Percentiles rank a stretch among this genome's conserved stretches.
These are phyloP conservation scores for Magnaporthiopsis incrustans DNA, from an alignment of 2,329 filamentous ascomycete species.

Conservation along the genomic window DNA sequence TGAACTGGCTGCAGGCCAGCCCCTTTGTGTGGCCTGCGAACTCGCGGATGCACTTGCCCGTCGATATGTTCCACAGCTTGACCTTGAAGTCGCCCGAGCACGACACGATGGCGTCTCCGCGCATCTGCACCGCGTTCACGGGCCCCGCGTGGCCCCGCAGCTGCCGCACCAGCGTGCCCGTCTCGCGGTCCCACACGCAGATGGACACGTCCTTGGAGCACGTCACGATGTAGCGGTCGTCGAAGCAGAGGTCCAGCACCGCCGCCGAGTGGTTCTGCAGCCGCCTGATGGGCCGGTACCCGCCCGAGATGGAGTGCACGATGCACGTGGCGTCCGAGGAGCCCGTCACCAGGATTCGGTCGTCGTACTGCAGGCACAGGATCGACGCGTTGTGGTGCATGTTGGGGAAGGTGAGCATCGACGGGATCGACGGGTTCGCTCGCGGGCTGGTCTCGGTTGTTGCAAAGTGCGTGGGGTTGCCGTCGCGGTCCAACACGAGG, in stretches of 20 bases:
- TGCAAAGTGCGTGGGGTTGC: constrained; percentile 46
- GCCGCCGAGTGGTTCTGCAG: constrained; percentile 75
- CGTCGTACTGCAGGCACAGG: constrained; percentile 89
- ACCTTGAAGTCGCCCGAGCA: constrained; percentile 90
- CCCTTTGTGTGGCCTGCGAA: constrained; percentile 87
- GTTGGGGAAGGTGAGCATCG: constrained; percentile 44
- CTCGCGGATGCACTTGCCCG: constrained; percentile 81
- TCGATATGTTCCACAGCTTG: constrained; percentile 91
- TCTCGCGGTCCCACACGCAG: constrained; percentile 86
- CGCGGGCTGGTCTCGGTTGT: constrained; percentile 27
- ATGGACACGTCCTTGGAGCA: constrained; percentile 95
- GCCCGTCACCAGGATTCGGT: constrained; percentile 86
- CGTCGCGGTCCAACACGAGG: constrained; percentile 44
- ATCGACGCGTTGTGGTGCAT: constrained; percentile 85
- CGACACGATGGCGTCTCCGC: constrained; percentile 85
- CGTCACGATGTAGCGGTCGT: constrained; percentile 86
- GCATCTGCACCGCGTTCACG: constrained; percentile 93
- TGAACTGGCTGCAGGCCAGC: constrained; percentile 92
- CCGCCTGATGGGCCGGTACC: constrained; percentile 72
- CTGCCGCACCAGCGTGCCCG: constrained; percentile 66
- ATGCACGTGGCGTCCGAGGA: constrained; percentile 91
- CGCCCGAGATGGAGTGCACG: constrained; percentile 73
- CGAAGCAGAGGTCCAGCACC: constrained; percentile 88
- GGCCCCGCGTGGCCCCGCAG: constrained; percentile 82
- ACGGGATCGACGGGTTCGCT: constrained; percentile 39